Conservation (phyloP, 2,329 filamentous ascomycete species). For the Cladosporium cucumerinum region DNA sequence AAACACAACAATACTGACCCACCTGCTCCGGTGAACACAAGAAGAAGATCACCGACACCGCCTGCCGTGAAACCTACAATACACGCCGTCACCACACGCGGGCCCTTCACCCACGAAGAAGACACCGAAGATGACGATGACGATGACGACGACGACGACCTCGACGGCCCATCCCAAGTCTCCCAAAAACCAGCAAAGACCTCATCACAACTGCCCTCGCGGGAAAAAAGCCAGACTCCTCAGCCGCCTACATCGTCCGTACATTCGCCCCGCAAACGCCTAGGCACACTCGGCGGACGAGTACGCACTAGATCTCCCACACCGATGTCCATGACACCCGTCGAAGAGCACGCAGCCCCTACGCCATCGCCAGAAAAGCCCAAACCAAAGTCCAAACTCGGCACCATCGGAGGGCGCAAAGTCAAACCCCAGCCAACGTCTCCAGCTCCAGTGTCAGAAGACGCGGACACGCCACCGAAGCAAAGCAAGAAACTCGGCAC, state of each 20-base stretch:
- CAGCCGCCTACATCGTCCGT: neutral
- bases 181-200: neutral
- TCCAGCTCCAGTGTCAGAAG: neutral
- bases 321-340: neutral
- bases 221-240: conserved; percentile 7
- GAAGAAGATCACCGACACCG: neutral
- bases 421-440: neutral
- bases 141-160: neutral
- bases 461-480: neutral
- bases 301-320: conserved; percentile 3
- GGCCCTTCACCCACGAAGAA: conserved; percentile 16
- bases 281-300: conserved; percentile 21
- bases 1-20: neutral
- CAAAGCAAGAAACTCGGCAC: conserved; percentile 22
- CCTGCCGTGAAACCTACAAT: neutral
- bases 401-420: conserved; percentile 24
- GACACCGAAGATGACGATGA: conserved; percentile 5
- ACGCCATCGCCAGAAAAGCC: neutral
- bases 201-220: neutral
- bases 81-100: conserved; percentile 8
- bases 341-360: neutral
- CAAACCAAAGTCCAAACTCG: conserved; percentile 22
- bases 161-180: neutral
- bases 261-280: conserved; percentile 14
- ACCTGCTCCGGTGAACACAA: neutral